Percentiles rank a stretch among this genome's conserved stretches.
Conservation (phyloP, 371 early-diverging fungal genomes). For the Mortierella sp. region DNA sequence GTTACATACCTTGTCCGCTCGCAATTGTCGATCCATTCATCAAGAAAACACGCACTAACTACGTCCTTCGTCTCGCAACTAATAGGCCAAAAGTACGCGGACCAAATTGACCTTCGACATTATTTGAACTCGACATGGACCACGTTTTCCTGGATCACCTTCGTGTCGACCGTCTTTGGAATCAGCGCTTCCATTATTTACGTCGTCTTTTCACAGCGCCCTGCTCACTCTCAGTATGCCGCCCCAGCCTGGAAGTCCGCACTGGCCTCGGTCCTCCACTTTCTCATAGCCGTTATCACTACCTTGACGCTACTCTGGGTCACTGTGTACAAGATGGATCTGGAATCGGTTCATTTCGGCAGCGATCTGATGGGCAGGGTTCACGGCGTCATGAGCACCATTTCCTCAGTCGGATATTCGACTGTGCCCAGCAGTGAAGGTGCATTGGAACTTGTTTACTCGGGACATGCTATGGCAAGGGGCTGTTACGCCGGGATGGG, state of each 20-base stretch:
- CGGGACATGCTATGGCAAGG: constrained; percentile 48
- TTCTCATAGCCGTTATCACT: constrained; percentile 13
- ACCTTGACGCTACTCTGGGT: constrained; percentile 38
- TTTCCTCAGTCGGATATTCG: constrained; percentile 36
- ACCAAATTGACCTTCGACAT: constrained; percentile 64
- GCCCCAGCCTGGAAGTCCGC: constrained; percentile 24
- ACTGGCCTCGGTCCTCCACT: constrained; percentile 16
- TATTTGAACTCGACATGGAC: constrained; percentile 59
- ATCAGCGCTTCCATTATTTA: constrained; percentile 14
- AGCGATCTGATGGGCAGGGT: constrained; percentile 22
- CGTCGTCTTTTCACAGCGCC: constrained; percentile 7
- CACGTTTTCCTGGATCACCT: constrained; percentile 55
- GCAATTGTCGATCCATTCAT: background rate
- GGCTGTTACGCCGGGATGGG: constrained; percentile 44
- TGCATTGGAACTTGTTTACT: constrained; percentile 7
- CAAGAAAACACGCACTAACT: background rate
- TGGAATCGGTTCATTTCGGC: constrained; percentile 42
- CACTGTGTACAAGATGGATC: constrained; percentile 49
- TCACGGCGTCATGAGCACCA: constrained; percentile 26
- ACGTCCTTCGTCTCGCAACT: background rate
- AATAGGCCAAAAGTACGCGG: constrained; percentile 66
- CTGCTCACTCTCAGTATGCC: background rate
- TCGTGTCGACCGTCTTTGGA: constrained; percentile 19
- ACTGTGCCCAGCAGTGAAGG: background rate
- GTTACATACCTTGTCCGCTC: background rate